A percentile compares a stretch with the other conserved stretches of the same genome.
These are phyloP conservation scores for Fusarium beomiforme DNA, from an alignment of 2,329 filamentous ascomycete species.

Conservation along the genomic window DNA sequence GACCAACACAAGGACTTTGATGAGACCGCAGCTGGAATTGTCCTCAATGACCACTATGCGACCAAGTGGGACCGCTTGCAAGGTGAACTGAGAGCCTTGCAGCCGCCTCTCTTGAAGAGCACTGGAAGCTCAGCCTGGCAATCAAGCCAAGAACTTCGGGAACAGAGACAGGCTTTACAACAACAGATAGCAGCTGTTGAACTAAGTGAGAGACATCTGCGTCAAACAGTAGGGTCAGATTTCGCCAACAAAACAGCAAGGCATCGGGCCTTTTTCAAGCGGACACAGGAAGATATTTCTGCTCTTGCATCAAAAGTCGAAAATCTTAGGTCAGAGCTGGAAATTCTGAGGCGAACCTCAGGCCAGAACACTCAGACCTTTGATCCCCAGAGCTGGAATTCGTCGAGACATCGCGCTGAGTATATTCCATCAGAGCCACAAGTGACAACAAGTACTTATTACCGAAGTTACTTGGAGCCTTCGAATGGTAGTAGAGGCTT, in stretches of 20 bases:
- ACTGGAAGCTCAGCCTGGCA: accelerated
- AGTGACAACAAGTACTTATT: too few relatives aligned
- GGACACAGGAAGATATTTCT: too few relatives aligned
- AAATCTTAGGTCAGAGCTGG: not conserved
- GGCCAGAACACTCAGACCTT: not conserved
- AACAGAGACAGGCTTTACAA: not conserved
- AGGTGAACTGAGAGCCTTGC: not conserved
- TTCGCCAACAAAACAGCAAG: not conserved
- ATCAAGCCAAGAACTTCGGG: not conserved
- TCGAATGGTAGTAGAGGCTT: not conserved
- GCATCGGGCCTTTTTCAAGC: too few relatives aligned
- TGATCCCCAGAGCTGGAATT: too few relatives aligned
- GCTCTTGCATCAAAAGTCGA: not conserved
- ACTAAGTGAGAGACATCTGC: too few relatives aligned
- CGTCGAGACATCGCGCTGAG: not conserved
- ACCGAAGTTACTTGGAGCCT: not conserved
- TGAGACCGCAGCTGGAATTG: not conserved
- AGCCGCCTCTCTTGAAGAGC: not conserved
- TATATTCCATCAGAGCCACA: not conserved
- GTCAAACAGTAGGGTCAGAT: not conserved
- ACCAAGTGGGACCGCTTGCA: not conserved
- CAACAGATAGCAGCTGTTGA: not conserved
- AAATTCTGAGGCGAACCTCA: not conserved
- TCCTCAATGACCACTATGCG: not conserved
- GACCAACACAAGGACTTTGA: not conserved